Evolutionary conservation across 208 protist genomes (phyloP).

Genomic region (Crithidia bombi): DNA sequence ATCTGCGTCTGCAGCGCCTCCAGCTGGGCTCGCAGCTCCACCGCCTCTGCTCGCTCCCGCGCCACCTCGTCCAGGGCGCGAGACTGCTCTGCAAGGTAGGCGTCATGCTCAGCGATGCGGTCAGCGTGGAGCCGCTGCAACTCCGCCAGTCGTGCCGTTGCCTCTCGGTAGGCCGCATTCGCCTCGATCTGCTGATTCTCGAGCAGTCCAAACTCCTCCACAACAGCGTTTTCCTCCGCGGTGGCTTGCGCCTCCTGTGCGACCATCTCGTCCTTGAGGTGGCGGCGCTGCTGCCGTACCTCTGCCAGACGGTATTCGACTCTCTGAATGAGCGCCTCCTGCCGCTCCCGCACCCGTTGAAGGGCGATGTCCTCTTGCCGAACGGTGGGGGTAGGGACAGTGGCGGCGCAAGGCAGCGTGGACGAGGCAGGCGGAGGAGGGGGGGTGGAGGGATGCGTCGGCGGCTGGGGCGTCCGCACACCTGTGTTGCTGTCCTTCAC

Average conservation of each 20-base stretch:
- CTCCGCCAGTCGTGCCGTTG: constrained; percentile 15
- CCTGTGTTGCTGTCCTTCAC: background rate
- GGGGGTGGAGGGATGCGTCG: background rate
- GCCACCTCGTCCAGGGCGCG: constrained; percentile 19
- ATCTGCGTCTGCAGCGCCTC: constrained; percentile 28
- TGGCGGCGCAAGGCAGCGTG: background rate
- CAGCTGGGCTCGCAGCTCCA: constrained; percentile 19
- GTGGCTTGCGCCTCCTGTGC: constrained; percentile 4
- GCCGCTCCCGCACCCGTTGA: constrained; percentile 25
- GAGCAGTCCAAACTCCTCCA: constrained; percentile 17
- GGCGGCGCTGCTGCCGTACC: constrained; percentile 20
- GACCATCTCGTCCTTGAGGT: constrained; percentile 27
- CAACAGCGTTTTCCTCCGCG: constrained; percentile 20
- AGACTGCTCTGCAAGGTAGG: constrained; percentile 15
- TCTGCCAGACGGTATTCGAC: constrained; percentile 35
- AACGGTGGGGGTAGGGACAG: background rate
- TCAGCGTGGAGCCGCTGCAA: constrained; percentile 15
- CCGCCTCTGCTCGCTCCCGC: constrained; percentile 22
- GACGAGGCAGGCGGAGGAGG: background rate
- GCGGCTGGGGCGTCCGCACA: background rate
- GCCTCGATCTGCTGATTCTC: constrained; percentile 26
- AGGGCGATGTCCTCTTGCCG: constrained; percentile 13
- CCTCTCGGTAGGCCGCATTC: constrained; percentile 11
- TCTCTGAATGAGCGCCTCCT: constrained; percentile 28
- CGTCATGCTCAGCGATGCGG: constrained; percentile 14